These are phyloP conservation scores for Penicillium longicatenatum DNA, from an alignment of 495 filamentous ascomycete species.

Conservation along the genomic window DNA sequence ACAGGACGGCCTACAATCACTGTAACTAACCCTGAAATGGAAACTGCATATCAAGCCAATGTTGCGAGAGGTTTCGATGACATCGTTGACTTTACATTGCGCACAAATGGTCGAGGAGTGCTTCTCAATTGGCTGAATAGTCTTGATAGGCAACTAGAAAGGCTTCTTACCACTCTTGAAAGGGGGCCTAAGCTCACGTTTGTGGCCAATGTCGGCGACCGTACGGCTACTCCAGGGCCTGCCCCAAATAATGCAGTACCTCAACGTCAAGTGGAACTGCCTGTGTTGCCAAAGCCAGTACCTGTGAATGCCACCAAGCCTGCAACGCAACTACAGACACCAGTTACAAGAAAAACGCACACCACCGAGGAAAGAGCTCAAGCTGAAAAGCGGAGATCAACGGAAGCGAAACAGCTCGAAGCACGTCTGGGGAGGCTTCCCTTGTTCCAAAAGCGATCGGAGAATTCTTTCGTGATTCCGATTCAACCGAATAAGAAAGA, in stretches of 20 bases:
- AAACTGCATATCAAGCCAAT: slow-evolving; percentile 77
- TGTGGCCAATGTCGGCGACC: slow-evolving; percentile 57
- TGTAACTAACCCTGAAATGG: slow-evolving; percentile 77
- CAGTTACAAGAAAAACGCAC: slow-evolving; percentile 43
- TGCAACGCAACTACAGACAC: slow-evolving; percentile 14
- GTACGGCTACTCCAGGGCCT: slow-evolving; percentile 33
- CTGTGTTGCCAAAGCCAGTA: slow-evolving; percentile 4
- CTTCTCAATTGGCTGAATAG: slow-evolving; percentile 69
- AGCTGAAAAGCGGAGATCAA: slow-evolving; percentile 64
- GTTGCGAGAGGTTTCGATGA: slow-evolving; percentile 76
- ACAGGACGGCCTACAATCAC: slow-evolving; percentile 55
- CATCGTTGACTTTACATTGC: slow-evolving; percentile 53
- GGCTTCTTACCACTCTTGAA: slow-evolving; percentile 65
- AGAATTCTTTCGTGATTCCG: slow-evolving; percentile 71
- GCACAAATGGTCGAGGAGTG: slow-evolving; percentile 55
- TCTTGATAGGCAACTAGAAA: slow-evolving; percentile 75
- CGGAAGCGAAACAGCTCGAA: slow-evolving; percentile 74
- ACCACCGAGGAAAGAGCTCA: slow-evolving; percentile 57
- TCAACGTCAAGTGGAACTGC: slow-evolving; percentile 1
- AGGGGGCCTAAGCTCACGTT: slow-evolving; percentile 81
- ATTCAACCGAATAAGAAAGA: slow-evolving; percentile 65
- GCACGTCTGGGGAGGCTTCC: slow-evolving; percentile 72
- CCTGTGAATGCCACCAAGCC: not conserved
- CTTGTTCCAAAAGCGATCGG: slow-evolving; percentile 67
- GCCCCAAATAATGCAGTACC: not conserved